Base-by-base conservation (phyloP, 164 flowering plant genomes). In the Santalum album region DNA sequence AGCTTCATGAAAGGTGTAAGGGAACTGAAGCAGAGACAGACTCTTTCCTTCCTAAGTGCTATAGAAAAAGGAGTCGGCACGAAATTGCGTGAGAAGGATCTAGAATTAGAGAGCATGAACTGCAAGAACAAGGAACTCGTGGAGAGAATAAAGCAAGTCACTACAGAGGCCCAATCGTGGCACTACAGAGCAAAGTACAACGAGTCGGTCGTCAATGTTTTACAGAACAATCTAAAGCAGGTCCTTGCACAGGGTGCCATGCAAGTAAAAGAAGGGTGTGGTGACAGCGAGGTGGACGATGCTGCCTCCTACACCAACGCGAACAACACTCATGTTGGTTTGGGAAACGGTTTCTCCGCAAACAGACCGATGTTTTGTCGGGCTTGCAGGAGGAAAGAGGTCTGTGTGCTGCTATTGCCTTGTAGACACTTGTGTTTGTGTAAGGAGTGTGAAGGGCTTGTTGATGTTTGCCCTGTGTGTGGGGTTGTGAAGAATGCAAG, bases 401-500 rank as follows among this genome's bases (percentile, higher is more conserved):
- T 83, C 27, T 78, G 78, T 23, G 53, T 85, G n/a, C 61, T 90
- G 72, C 63, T 90, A 65, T 65, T 80, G 76, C 97, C 97, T 39
- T 90, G 97, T 60, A 68, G 96, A 60, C 97, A 90, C 58, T 64
- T 90, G 26, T 83, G 96, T 67, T 53, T 90, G 53, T 90, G 97
- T 69, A 80, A 64, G 57, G 83, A 79, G 18, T 90, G 97, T 55
- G 89, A 82, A 38, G 80, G 62, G 42, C 74, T 76, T 29, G 65
- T 76, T 26, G 65, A 62, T 22, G 67, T 73, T 24, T 90, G 97
- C 69, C 97, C 97, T 32, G 67, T 85, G 23, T 90, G 97, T 58
- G 82, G 71, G 65, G 36, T 58, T 49, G 58, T 72, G 65, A 90
- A 81, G 70, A 72, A 77, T 62, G 77, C 78, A 7, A 68, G 84